phyloP scores from a whole-genome alignment of 2,329 filamentous ascomycete genomes.

The Bretziella fagacearum region DNA sequence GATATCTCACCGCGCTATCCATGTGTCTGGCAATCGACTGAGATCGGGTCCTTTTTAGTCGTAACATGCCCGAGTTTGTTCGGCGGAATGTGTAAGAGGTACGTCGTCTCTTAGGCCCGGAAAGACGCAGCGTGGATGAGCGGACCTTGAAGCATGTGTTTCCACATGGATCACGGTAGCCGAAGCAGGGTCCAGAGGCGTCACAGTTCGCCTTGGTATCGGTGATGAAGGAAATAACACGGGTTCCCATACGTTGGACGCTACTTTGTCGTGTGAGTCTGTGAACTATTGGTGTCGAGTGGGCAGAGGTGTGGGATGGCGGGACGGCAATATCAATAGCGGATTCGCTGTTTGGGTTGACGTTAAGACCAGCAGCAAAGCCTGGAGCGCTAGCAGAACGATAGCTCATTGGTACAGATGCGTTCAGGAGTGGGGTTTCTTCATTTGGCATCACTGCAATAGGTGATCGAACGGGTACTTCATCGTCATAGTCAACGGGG shows the following conservation, averaged over 20 bases:
- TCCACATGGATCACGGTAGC: constrained; percentile 48
- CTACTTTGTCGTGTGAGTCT: background rate
- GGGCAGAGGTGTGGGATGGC: background rate
- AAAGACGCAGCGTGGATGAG: background rate
- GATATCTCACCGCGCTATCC: background rate
- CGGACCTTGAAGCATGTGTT: constrained; percentile 47
- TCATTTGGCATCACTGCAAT: background rate
- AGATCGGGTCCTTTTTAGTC: background rate
- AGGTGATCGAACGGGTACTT: background rate
- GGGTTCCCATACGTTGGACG: constrained; percentile 35
- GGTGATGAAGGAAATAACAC: constrained; percentile 47
- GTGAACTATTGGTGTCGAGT: background rate
- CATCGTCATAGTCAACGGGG: too few species aligned
- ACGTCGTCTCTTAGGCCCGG: background rate
- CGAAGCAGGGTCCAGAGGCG: constrained; percentile 42
- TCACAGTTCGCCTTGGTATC: constrained; percentile 48
- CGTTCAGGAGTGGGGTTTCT: background rate
- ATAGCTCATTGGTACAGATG: background rate
- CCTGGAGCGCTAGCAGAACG: background rate
- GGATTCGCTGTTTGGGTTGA: too few species aligned
- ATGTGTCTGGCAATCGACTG: background rate
- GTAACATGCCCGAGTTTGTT: background rate
- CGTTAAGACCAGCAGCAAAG: background rate
- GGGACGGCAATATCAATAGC: background rate
- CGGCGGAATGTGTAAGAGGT: background rate